Conservation (phyloP, 2,329 filamentous ascomycete species). For the Colletotrichum echinochloae region DNA sequence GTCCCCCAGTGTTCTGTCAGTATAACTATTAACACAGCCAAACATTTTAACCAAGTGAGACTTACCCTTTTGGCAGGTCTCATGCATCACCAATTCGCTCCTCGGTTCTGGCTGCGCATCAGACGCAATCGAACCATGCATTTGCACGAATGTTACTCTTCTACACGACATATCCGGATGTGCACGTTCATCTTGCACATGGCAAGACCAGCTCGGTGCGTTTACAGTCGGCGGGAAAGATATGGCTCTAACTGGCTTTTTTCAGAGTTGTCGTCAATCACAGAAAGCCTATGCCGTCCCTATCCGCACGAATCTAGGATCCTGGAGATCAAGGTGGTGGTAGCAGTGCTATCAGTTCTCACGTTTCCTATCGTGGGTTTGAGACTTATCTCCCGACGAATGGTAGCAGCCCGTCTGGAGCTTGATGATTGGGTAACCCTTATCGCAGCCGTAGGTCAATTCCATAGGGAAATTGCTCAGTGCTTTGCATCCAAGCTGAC, state of each 20-base stretch:
- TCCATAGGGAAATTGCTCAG: accelerated
- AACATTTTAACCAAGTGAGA: too few species aligned
- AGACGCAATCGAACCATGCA: constrained; percentile 19
- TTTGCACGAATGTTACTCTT: constrained; percentile 34
- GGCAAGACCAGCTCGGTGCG: constrained; percentile 30
- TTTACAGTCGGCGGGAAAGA: accelerated
- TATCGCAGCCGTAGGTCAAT: constrained; percentile 8
- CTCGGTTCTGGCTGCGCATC: constrained; percentile 3
- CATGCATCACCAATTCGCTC: constrained; percentile 15
- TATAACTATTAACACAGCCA: neutral
- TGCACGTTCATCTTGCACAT: constrained; percentile 20
- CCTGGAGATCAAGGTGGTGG: constrained; percentile 23
- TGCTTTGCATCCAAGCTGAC: neutral
- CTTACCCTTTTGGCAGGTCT: neutral
- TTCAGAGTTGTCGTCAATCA: constrained; percentile 16
- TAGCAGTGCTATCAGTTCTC: constrained; percentile 11
- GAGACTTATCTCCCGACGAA: constrained; percentile 14
- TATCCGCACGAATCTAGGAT: constrained; percentile 18
- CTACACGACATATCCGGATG: constrained; percentile 21
- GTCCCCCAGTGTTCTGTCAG: constrained; percentile 29
- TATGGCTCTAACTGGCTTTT: neutral
- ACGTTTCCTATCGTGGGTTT: constrained; percentile 23
- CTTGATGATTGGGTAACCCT: constrained; percentile 36
- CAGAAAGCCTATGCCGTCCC: constrained; percentile 21
- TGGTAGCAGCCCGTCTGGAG: constrained; percentile 2